Percentiles rank a stretch among this genome's conserved stretches.
Evolutionary conservation across 139 green algal species (phyloP).

Genomic region (Edaphochlamys debaryana): DNA sequence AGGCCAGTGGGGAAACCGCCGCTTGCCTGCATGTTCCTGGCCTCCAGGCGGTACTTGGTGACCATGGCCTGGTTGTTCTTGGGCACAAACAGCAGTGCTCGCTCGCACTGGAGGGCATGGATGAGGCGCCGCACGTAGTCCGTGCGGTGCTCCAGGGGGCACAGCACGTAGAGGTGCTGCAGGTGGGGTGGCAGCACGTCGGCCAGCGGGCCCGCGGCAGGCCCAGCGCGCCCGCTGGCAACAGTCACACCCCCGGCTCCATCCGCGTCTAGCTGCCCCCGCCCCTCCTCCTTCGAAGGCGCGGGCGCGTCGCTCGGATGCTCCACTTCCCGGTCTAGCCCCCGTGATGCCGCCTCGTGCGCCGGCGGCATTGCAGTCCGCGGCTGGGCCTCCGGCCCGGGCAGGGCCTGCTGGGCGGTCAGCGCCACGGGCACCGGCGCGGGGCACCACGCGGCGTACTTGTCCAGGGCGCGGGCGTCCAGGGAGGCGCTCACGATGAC

Average conservation of each 20-base stretch:
- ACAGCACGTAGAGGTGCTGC: conserved; percentile 8
- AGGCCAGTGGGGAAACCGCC: too few species aligned
- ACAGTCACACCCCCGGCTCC: too few species aligned
- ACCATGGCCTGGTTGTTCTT: conserved; percentile 78
- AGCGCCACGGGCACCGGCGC: neutral
- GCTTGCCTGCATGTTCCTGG: conserved; percentile 72
- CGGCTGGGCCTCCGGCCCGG: neutral
- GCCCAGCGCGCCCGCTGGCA: too few species aligned
- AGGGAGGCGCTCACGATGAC: conserved; percentile 86
- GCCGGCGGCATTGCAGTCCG: too few species aligned
- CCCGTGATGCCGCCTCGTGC: too few species aligned
- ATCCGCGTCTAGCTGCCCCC: too few species aligned
- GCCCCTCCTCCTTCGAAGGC: too few species aligned
- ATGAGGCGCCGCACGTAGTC: conserved; percentile 79
- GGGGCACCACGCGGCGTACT: conserved; percentile 65
- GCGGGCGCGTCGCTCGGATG: too few species aligned
- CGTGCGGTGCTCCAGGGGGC: conserved; percentile 42
- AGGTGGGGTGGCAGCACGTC: conserved; percentile 33
- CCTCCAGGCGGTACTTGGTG: conserved; percentile 76
- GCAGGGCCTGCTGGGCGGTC: conserved; percentile 9
- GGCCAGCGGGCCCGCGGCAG: neutral
- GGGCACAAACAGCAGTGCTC: conserved; percentile 91
- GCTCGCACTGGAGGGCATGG: conserved; percentile 74
- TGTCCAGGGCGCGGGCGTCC: conserved; percentile 58
- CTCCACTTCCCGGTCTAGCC: too few species aligned